Evolutionary conservation across 2,329 filamentous ascomycete species (phyloP).

Genomic region (Aspergillus costaricaensis): DNA sequence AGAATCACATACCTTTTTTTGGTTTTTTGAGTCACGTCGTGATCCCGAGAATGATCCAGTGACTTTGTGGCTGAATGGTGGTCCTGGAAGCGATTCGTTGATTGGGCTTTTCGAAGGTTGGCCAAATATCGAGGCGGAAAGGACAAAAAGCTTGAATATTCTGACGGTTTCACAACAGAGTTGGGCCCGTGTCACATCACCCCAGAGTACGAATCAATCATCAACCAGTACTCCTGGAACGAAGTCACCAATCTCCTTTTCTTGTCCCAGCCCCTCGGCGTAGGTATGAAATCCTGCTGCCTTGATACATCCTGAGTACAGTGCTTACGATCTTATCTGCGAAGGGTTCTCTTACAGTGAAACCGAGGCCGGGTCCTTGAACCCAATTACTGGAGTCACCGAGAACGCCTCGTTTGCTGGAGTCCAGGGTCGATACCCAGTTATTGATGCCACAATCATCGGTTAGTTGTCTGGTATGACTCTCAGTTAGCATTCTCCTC

Average conservation of each 20-base stretch:
- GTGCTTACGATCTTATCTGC: neutral
- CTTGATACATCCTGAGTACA: neutral
- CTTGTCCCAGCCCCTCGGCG: slow-evolving; percentile 62
- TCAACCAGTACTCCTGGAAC: slow-evolving; percentile 63
- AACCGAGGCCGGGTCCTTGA: slow-evolving; percentile 43
- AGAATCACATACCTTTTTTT: slow-evolving; percentile 56
- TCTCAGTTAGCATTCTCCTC: neutral
- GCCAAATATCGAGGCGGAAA: neutral
- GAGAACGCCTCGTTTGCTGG: slow-evolving; percentile 47
- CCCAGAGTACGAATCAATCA: slow-evolving; percentile 45
- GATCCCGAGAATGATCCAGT: slow-evolving; percentile 49
- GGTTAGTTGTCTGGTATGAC: slow-evolving; percentile 24
- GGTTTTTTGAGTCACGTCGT: slow-evolving; percentile 59
- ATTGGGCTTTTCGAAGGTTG: slow-evolving; percentile 46
- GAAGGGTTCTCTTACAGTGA: slow-evolving; percentile 40
- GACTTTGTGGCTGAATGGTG: slow-evolving; percentile 47
- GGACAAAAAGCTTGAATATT: neutral
- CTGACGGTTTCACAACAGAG: slow-evolving; percentile 31
- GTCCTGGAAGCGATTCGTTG: slow-evolving; percentile 45
- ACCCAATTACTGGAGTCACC: slow-evolving; percentile 48
- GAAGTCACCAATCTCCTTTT: slow-evolving; percentile 63
- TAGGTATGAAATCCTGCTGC: slow-evolving; percentile 40
- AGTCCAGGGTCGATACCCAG: slow-evolving; percentile 51
- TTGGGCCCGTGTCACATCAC: slow-evolving; percentile 49
- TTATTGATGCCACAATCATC: slow-evolving; percentile 52